Evolutionary conservation across 129 eudicot species (phyloP), one percentile per base, ranked within the genome.

Genomic region (Flaveria robusta): DNA sequence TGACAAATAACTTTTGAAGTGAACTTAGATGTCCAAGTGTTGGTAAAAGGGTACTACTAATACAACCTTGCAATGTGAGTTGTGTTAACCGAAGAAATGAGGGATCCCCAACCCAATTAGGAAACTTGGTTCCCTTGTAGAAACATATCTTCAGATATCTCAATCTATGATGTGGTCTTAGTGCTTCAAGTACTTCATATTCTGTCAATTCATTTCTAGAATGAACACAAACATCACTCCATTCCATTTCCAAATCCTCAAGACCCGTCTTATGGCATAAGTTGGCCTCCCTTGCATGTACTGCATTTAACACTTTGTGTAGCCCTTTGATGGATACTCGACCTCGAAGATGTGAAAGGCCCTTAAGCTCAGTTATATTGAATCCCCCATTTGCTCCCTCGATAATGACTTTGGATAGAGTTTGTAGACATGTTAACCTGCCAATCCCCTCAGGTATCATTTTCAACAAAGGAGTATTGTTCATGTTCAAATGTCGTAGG

Each of bases 91-190:
- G 56, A 10, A 50, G 9, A 50, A 87, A 84, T 6, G 62, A 27
- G 7, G 84, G 78, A 60, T 87, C 71, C 12, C 86, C 86, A 3
- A 84, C 22, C 91, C 88, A 87, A 26, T 51, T 70, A 2, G 91
- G 86, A 49, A 87, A 87, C 12, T 26, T 29, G 9, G 5, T 6
- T 4, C 88, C 88, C 13, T 58, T 34, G 56, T 84, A 87, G 51
- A 24, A 62, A 5, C 63, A 75, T 41, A 84, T 75, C 23, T 49
- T 59, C 14, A 84, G 74, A 23, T 12, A 60, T 64, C 23, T 52
- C 49, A 87, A 51, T 46, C 74, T 75, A 8, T 20, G 42, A 52
- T 50, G 83, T 56, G 91, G 91, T 54, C 27, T 67, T 50, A 84
- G 81, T 9, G 26, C 31, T 45, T 79, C 81, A 12, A 87, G 72